These are phyloP conservation scores for Yamadazyma taylorii DNA, from an alignment of 1,139 yeast genomes.

Conservation along the genomic window DNA sequence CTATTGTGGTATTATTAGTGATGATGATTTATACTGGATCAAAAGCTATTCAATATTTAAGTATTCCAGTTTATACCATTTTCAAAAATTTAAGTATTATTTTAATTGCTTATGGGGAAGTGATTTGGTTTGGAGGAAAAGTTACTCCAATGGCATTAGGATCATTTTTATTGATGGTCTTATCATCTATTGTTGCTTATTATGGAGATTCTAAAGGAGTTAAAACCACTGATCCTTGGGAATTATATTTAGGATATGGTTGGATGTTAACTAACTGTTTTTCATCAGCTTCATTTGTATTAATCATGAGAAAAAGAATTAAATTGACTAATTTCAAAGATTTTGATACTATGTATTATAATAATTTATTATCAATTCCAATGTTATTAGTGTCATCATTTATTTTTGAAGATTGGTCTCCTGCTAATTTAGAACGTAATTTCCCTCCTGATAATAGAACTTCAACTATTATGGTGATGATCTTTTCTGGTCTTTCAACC, in stretches of 20 bases:
- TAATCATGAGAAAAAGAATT: slow-evolving; percentile 95
- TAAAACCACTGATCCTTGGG: slow-evolving; percentile 37
- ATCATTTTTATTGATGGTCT: slow-evolving; percentile 86
- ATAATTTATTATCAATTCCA: slow-evolving; percentile 90
- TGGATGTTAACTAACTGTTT: slow-evolving; percentile 97
- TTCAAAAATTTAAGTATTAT: slow-evolving; percentile 97
- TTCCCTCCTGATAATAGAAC: slow-evolving; percentile 73
- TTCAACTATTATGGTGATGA: slow-evolving; percentile 75
- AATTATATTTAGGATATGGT: slow-evolving; percentile 79
- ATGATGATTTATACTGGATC: slow-evolving; percentile 95
- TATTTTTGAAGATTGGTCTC: slow-evolving; percentile 88
- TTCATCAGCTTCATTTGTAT: slow-evolving; percentile 89
- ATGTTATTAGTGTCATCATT: slow-evolving; percentile 75
- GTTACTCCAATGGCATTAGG: slow-evolving; percentile 89
- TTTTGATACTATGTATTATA: slow-evolving; percentile 97
- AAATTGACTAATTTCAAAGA: slow-evolving; percentile 96
- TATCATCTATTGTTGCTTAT: slow-evolving; percentile 91
- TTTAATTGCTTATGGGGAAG: slow-evolving; percentile 97
- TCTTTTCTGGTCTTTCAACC: slow-evolving; percentile 89
- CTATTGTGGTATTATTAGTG: slow-evolving; percentile 86
- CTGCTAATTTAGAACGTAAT: slow-evolving; percentile 69
- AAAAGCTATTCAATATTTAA: slow-evolving; percentile 86
- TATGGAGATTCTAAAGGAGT: slow-evolving; percentile 70
- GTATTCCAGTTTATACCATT: slow-evolving; percentile 95
- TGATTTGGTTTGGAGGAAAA: slow-evolving; percentile 91